These are phyloP conservation scores for Pseudopyrenochaeta lycopersici DNA, from an alignment of 2,329 filamentous ascomycete genomes.

Conservation along the genomic window DNA sequence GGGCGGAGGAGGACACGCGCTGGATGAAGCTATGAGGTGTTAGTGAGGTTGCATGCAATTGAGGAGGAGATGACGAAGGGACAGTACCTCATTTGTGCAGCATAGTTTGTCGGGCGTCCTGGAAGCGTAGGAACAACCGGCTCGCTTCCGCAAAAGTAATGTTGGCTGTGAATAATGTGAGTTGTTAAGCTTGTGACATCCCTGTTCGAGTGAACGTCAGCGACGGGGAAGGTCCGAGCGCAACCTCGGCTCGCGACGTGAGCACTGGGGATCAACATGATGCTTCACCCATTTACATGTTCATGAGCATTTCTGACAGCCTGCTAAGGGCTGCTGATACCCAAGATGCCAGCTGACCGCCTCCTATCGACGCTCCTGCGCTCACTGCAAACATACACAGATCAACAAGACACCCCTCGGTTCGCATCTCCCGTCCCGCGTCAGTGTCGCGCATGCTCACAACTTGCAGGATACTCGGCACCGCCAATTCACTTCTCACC, in stretches of 20 bases:
- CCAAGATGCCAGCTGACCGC: slow-evolving; percentile 71
- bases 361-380: slow-evolving; percentile 73
- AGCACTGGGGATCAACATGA: slow-evolving; percentile 22
- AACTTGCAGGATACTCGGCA: slow-evolving; percentile 62
- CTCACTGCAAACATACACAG: slow-evolving; percentile 66
- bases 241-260: slow-evolving; percentile 40
- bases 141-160: background rate
- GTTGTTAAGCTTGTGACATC: slow-evolving; percentile 26
- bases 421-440: slow-evolving; percentile 41
- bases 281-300: slow-evolving; percentile 3
- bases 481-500: slow-evolving; percentile 72
- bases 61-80: background rate
- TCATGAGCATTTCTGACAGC: slow-evolving; percentile 5
- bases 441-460: slow-evolving; percentile 31
- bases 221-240: slow-evolving; percentile 23
- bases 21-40: slow-evolving; percentile 52
- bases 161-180: background rate
- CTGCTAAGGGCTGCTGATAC: slow-evolving; percentile 4
- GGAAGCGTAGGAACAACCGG: background rate
- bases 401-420: slow-evolving; percentile 68
- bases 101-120: slow-evolving; percentile 24
- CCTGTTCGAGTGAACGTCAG: slow-evolving; percentile 15
- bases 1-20: slow-evolving; percentile 56
- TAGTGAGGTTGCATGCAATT: background rate
- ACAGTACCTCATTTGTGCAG: slow-evolving; percentile 42